Evolutionary conservation across 1,139 yeast genomes (phyloP), one percentile per base, ranked within the genome.

Genomic region (Candida frijolesensis): DNA sequence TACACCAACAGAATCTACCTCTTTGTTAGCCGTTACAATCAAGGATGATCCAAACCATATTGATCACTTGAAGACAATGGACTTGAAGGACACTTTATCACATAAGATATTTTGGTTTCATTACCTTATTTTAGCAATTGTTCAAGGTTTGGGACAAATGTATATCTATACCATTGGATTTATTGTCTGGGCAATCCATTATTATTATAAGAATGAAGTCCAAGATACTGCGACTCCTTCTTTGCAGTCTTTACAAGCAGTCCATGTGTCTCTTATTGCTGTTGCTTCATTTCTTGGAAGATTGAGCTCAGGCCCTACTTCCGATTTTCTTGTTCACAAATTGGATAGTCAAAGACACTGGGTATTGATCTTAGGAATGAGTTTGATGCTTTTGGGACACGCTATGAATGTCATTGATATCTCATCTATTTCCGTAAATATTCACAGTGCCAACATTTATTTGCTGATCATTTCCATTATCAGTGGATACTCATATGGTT

Each of bases 401-500:
- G 57, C 80, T 16, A 52, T 78, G 12, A 59, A 74, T 71, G 44
- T 81, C 57, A 51, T 61, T 61, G 25, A 61, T 62, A 40, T 74
- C 67, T 52, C 59, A 54, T 22, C 51, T 2, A 64, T 54, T 57
- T 73, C 51, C 55, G 68, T 54, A 55, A 65, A 51, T 57, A 51
- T 67, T 19, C 37, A 50, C 8, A 48, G 73, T 1, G 67, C 75
- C 25, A 63, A 67, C 53, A 59, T 83, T 46, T 73, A 80, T 33
- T 54, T 70, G 9, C 59, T 63, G 62, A 43, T 79, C 1, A 74
- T 85, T n/a, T 85, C 94, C 0, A 68, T 79, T 32, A 63, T 83
- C 5, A 80, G 85, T 49, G 96, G 96, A 0, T 72, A 79, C 44
- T 84, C 90, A n/a, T 90, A 89, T 67, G 97, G 97, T 0, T 77